Base-by-base conservation (phyloP, 768 basidiomycete species). In the Trichaptum fuscoviolaceum region DNA sequence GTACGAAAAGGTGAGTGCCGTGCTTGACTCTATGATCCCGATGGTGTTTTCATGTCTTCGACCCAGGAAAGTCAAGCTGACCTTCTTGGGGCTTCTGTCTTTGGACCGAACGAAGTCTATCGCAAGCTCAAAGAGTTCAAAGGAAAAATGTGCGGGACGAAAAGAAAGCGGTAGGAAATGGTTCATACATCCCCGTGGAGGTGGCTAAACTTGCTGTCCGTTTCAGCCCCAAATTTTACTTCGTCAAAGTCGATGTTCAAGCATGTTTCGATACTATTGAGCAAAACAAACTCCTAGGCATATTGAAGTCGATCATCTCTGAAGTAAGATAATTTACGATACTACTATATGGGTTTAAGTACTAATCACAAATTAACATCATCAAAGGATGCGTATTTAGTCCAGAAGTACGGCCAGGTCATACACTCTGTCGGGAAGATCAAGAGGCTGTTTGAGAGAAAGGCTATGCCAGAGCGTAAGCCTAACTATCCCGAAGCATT, bases 201-300 rank as follows among this genome's bases (percentile, higher is more conserved):
- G 7, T 62, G 8, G 57, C 34, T 35, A 24, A 35, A 30, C 63
- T 57, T 27, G 58, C 20, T 58, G 60, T 15, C 18, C 30, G 10
- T 10, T 27, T 7, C 63, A 96, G 96, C 42, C 94, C 96, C 0
- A 87, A 87, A 69, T 76, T 99, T 7, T 99, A 95, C 76, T 96
- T 99, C 71, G 96, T 95, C 63, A 99, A 99, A 76, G 86, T 97
- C 26, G 97, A 99, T 73, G 95, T 99, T 20, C 91, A 91, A 68
- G 90, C 96, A 7, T 97, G 95, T 71, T 99, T 98, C 80, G 97
- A 99, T 77, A 94, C 92, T 0, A 99, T 99, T 66, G 88, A 94
- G 35, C 97, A 99, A 75, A 82, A 85, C 8, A 95, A 90, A 71
- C 77, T 99, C 58, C 76, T 99, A 35, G 81, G 85, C 52, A 92